phyloP scores from a whole-genome alignment of 2,329 filamentous ascomycete genomes.

The Aureobasidium uvarum region DNA sequence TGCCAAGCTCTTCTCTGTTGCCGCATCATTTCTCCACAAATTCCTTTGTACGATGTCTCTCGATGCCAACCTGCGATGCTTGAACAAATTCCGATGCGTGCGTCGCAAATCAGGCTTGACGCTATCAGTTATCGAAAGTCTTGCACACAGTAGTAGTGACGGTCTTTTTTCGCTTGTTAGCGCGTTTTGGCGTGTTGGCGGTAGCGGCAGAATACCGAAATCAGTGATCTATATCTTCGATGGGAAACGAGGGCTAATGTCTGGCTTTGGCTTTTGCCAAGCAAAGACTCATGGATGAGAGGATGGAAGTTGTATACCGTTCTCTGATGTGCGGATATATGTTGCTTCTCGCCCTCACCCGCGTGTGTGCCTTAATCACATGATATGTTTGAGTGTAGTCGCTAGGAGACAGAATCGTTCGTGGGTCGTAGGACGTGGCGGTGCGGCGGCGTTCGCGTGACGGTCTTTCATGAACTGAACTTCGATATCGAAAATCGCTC shows the following conservation, averaged over 20 bases:
- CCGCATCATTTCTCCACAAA: not conserved
- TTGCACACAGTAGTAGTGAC: not conserved
- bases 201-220: not conserved
- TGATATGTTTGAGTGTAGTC: no score
- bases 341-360: not conserved
- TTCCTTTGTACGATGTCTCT: not conserved
- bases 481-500: no score
- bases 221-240: conserved; percentile 11
- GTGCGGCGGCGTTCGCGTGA: no score
- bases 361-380: not conserved
- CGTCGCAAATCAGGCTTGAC: not conserved
- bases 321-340: no score
- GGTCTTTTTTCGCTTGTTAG: not conserved
- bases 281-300: not conserved
- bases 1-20: not conserved
- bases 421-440: no score
- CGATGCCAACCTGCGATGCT: not conserved
- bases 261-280: not conserved
- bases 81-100: not conserved
- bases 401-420: no score
- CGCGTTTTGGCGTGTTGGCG: no score
- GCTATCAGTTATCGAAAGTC: not conserved
- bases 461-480: no score
- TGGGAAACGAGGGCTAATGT: not conserved
- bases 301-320: no score